These are phyloP conservation scores for Aspergillus pseudotamarii DNA, from an alignment of 2,329 filamentous ascomycete species.

Conservation along the genomic window DNA sequence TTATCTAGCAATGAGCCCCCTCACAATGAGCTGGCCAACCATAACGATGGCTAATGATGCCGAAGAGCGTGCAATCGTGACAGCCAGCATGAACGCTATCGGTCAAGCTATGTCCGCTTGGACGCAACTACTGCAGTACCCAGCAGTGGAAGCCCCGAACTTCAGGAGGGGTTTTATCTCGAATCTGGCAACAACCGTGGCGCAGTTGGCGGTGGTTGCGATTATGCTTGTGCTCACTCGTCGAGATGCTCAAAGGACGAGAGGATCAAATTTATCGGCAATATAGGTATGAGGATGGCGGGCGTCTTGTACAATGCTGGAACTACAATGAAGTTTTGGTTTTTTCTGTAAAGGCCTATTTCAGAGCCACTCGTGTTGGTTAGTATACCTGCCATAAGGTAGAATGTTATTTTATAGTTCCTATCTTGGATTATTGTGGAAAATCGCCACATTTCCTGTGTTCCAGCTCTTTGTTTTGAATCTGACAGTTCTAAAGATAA, in stretches of 20 bases:
- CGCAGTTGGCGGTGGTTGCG: neutral
- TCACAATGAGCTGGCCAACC: constrained; percentile 47
- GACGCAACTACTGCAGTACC: constrained; percentile 44
- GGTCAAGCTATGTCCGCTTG: constrained; percentile 47
- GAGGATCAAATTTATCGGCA: neutral
- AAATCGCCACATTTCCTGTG: no score
- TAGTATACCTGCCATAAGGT: no score
- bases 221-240: neutral
- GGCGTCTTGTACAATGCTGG: no score
- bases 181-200: neutral
- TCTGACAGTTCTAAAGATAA: no score
- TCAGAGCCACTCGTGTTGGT: no score
- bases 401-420: no score
- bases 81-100: constrained; percentile 49
- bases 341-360: no score
- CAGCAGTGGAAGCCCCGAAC: constrained; percentile 38
- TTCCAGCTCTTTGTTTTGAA: no score
- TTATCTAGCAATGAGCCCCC: constrained; percentile 25
- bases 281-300: neutral
- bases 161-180: constrained; percentile 23
- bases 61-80: constrained; percentile 47
- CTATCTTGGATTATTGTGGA: no score
- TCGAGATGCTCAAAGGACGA: neutral
- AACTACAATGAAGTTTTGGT: no score
- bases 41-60: constrained; percentile 42